These are phyloP conservation scores for Parmelia sp. DNA, from an alignment of 495 filamentous ascomycete genomes.

Conservation along the genomic window DNA sequence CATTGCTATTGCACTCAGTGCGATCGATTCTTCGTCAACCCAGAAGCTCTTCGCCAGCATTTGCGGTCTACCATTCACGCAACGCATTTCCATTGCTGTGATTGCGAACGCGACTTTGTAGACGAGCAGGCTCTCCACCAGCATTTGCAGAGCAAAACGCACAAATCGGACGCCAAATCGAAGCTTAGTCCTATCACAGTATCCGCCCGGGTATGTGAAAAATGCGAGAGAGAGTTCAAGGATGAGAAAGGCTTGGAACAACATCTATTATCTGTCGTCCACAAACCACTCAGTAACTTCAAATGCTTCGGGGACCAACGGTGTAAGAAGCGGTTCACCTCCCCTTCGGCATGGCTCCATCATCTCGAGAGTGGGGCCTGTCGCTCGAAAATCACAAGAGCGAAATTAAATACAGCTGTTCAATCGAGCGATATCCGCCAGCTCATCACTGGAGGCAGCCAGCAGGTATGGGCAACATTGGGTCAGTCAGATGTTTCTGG, in stretches of 20 bases:
- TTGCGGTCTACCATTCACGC: slow-evolving; percentile 18
- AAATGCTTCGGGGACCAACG: slow-evolving; percentile 22
- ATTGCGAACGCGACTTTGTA: slow-evolving; percentile 19
- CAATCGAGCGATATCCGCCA: slow-evolving; percentile 15
- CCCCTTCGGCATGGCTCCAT: slow-evolving; percentile 22
- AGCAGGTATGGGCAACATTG: neutral
- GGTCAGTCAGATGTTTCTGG: neutral
- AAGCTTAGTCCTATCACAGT: slow-evolving; percentile 1
- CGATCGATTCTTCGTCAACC: slow-evolving; percentile 15
- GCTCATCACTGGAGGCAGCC: slow-evolving; percentile 10
- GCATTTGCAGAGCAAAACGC: slow-evolving; percentile 14
- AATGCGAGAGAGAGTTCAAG: slow-evolving; percentile 24
- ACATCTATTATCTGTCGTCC: slow-evolving; percentile 17
- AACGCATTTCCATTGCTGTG: slow-evolving; percentile 21
- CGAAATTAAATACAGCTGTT: slow-evolving; percentile 20
- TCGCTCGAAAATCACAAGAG: slow-evolving; percentile 20
- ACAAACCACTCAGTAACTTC: slow-evolving; percentile 25
- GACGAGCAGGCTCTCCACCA: slow-evolving; percentile 16
- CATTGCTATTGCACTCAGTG: slow-evolving; percentile 18
- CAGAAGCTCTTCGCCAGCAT: slow-evolving; percentile 16
- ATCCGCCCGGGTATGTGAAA: neutral
- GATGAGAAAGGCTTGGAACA: slow-evolving; percentile 20
- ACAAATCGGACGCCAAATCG: slow-evolving; percentile 12
- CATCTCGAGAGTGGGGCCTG: slow-evolving; percentile 26
- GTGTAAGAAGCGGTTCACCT: slow-evolving; percentile 22